Conservation (phyloP, 345 rosid genomes). For the Barbarea vulgaris region DNA sequence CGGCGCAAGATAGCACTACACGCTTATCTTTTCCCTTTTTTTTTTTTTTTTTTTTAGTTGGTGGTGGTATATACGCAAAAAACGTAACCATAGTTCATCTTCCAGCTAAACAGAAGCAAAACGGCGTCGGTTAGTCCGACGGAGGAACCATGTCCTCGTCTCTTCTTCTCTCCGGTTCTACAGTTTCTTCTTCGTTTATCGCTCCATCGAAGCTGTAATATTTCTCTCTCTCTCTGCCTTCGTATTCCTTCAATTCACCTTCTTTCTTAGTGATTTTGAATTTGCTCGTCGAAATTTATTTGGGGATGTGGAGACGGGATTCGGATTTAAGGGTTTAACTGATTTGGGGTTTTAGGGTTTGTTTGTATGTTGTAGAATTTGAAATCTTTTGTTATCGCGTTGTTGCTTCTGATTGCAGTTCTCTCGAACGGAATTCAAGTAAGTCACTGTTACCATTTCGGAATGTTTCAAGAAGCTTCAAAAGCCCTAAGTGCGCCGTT, state of each 20-base stretch:
- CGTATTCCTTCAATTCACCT: background rate
- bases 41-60: background rate
- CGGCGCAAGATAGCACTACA: constrained; percentile 14
- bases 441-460: constrained; percentile 31
- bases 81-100: background rate
- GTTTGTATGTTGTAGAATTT: background rate
- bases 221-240: constrained; percentile 8
- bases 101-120: background rate
- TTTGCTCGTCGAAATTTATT: background rate
- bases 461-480: constrained; percentile 42
- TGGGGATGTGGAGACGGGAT: background rate
- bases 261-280: constrained; percentile 17
- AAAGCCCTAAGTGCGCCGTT: constrained; percentile 53
- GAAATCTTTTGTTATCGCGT: background rate
- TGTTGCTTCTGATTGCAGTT: constrained; percentile 35
- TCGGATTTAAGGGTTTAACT: background rate
- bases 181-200: constrained; percentile 53
- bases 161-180: constrained; percentile 58
- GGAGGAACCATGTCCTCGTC: constrained; percentile 53
- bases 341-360: background rate
- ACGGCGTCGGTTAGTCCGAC: constrained; percentile 39
- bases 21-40: background rate
- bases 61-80: background rate
- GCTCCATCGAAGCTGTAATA: constrained; percentile 52
- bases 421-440: constrained; percentile 23